A percentile compares a stretch with the other conserved stretches of the same genome.
phyloP scores from a whole-genome alignment of 495 filamentous ascomycete genomes.

The Tetracladium setigerum region DNA sequence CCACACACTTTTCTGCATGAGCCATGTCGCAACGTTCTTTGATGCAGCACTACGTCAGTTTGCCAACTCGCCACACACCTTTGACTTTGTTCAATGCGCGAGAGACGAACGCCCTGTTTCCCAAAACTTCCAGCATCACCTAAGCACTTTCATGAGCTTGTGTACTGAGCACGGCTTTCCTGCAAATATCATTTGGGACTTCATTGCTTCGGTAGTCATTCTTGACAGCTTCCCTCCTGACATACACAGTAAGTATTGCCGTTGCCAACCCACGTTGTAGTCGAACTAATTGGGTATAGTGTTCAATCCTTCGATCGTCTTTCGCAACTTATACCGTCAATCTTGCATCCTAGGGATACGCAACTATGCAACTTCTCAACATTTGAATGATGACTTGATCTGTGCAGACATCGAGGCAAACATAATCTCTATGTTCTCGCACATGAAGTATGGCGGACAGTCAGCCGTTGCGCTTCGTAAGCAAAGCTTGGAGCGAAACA shows the following conservation, averaged over 20 bases:
- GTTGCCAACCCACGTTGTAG: not conserved
- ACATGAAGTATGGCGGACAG: conserved; percentile 6
- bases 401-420: conserved; percentile 4
- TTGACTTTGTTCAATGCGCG: conserved; percentile 6
- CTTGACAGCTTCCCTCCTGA: conserved; percentile 14
- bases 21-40: conserved; percentile 11
- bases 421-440: conserved; percentile 11
- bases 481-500: conserved; percentile 3
- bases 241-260: conserved; percentile 14
- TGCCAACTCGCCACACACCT: conserved; percentile 1
- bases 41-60: conserved; percentile 7
- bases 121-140: conserved; percentile 9
- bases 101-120: conserved; percentile 8
- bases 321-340: conserved; percentile 13
- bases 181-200: conserved; percentile 1
- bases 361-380: not conserved
- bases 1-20: conserved; percentile 8
- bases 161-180: conserved; percentile 3
- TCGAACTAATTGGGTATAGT: not conserved
- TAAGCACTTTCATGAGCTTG: conserved; percentile 4
- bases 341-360: conserved; percentile 4
- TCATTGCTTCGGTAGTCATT: conserved; percentile 10
- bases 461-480: conserved; percentile 1
- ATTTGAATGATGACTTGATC: conserved; percentile 4
- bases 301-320: conserved; percentile 13